Evolutionary conservation across 139 green algal genomes (phyloP).

Genomic region (Chlamydomonas schloesseri): DNA sequence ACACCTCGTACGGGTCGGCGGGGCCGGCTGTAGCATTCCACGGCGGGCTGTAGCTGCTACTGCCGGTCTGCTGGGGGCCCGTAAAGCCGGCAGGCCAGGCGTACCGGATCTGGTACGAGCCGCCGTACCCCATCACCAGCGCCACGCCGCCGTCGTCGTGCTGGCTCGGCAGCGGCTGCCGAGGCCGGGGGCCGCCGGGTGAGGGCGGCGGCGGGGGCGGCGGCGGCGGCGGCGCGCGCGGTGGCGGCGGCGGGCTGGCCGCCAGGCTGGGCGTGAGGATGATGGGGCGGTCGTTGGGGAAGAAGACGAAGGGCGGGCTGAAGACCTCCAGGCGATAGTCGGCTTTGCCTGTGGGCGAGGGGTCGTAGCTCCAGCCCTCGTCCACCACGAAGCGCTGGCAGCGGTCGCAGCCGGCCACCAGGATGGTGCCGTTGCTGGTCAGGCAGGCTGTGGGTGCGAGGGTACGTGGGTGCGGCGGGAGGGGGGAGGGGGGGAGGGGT

Average conservation of each 20-base stretch:
- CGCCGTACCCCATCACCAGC: background rate
- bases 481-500: too few relatives aligned
- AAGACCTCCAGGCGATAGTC: constrained; percentile 30
- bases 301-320: background rate
- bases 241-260: too few relatives aligned
- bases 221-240: too few relatives aligned
- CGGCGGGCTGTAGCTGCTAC: too few relatives aligned
- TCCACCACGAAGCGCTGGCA: background rate
- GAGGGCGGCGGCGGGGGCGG: too few relatives aligned
- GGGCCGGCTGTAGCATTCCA: too few relatives aligned
- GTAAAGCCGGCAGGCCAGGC: background rate
- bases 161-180: too few relatives aligned
- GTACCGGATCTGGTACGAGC: background rate
- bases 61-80: background rate
- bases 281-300: background rate
- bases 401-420: constrained; percentile 16
- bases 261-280: background rate
- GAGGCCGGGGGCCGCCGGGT: too few relatives aligned
- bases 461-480: too few relatives aligned
- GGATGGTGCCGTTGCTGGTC: background rate
- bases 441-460: background rate
- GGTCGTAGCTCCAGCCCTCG: background rate
- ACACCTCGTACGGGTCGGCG: too few relatives aligned
- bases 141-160: too few relatives aligned
- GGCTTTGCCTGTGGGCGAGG: background rate